phyloP scores from a whole-genome alignment of 768 basidiomycete genomes.

The Auricularia sp. region DNA sequence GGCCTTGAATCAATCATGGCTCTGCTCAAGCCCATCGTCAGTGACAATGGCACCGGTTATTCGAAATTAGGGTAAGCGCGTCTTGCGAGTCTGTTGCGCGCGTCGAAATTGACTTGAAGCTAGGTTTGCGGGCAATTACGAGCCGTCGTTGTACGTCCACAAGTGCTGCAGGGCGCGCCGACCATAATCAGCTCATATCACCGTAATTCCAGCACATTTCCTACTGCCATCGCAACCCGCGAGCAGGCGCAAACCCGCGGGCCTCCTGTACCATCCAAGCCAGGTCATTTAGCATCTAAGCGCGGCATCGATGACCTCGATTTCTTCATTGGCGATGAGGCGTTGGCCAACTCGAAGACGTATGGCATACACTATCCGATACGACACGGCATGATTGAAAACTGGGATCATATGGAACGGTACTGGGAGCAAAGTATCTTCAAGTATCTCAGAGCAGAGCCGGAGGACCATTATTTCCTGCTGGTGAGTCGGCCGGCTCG shows the following conservation, averaged over 20 bases:
- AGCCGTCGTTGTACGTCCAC: slow-evolving; percentile 83
- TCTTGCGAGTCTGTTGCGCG: not conserved
- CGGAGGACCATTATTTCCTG: slow-evolving; percentile 97
- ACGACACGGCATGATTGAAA: slow-evolving; percentile 94
- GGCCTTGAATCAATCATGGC: slow-evolving; percentile 43
- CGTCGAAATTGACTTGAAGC: slow-evolving; percentile 3
- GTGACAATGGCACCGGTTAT: slow-evolving; percentile 95
- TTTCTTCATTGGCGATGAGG: slow-evolving; percentile 99
- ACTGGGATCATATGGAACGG: slow-evolving; percentile 97
- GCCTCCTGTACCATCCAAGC: slow-evolving; percentile 73
- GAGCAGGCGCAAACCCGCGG: slow-evolving; percentile 52
- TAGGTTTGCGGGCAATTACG: slow-evolving; percentile 97
- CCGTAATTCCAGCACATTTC: slow-evolving; percentile 66
- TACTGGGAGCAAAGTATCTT: slow-evolving; percentile 99
- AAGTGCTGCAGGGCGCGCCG: slow-evolving; percentile 7
- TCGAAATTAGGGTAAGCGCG: slow-evolving; percentile 86
- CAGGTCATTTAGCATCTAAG: slow-evolving; percentile 89
- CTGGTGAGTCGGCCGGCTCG: slow-evolving; percentile 39
- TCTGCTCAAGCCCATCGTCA: slow-evolving; percentile 85
- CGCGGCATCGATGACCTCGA: slow-evolving; percentile 98
- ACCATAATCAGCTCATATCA: not conserved
- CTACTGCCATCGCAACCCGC: slow-evolving; percentile 91
- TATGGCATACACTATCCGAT: slow-evolving; percentile 96
- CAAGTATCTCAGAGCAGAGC: slow-evolving; percentile 97
- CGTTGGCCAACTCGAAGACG: slow-evolving; percentile 90